Evolutionary conservation across 345 rosid species (phyloP).

Genomic region (Orychophragmus violaceus): DNA sequence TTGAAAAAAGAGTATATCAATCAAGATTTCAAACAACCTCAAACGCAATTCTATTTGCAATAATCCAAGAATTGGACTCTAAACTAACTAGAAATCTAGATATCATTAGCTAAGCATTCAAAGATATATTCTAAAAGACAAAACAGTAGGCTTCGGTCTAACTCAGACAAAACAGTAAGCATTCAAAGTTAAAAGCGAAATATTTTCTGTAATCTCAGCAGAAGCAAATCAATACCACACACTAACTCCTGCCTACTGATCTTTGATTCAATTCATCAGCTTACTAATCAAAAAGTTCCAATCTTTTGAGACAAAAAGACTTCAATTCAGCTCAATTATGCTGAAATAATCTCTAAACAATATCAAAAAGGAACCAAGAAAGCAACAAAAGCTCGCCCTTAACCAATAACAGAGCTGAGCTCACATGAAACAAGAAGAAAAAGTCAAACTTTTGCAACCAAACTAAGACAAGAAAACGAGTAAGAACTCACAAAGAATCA

Average conservation of each 20-base stretch:
- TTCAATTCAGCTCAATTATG: conserved; percentile 6
- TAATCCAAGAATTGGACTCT: too few species aligned
- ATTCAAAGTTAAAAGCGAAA: too few species aligned
- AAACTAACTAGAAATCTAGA: too few species aligned
- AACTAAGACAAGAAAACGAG: neutral
- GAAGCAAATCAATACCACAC: conserved; percentile 1
- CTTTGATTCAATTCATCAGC: too few species aligned
- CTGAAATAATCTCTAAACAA: neutral
- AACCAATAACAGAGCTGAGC: neutral
- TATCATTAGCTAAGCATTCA: too few species aligned
- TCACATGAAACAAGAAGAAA: neutral
- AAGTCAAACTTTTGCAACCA: neutral
- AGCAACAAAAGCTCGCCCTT: neutral
- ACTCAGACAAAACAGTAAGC: too few species aligned
- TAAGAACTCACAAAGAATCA: neutral
- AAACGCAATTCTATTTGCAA: too few species aligned
- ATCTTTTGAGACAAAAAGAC: neutral
- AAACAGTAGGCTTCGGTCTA: too few species aligned
- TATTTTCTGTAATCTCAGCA: too few species aligned
- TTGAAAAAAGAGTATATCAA: neutral
- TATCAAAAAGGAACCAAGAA: neutral
- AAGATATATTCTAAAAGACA: too few species aligned
- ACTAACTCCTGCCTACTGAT: neutral
- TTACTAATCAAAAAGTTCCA: conserved; percentile 5
- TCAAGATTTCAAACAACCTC: too few species aligned